These are phyloP conservation scores for Clavariopsis aquatica DNA, from an alignment of 495 filamentous ascomycete species.

Conservation along the genomic window DNA sequence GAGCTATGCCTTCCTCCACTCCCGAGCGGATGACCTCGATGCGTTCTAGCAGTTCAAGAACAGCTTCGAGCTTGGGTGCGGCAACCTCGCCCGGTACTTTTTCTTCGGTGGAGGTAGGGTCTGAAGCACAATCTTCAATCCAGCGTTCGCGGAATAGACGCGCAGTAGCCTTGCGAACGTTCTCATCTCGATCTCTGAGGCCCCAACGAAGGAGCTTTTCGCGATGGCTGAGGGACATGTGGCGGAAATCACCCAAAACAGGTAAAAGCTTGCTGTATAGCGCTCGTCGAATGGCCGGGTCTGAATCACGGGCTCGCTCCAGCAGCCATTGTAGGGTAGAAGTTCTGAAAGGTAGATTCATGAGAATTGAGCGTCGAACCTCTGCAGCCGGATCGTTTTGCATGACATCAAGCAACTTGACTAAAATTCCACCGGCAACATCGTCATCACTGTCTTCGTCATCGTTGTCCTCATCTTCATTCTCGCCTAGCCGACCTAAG, in stretches of 20 bases:
- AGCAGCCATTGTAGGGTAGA: slow-evolving; percentile 86
- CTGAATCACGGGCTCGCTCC: slow-evolving; percentile 86
- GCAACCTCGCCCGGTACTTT: slow-evolving; percentile 46
- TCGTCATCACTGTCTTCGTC: slow-evolving; percentile 60
- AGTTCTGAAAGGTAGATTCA: slow-evolving; percentile 81
- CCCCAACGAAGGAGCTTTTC: slow-evolving; percentile 97
- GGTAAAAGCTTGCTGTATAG: slow-evolving; percentile 88
- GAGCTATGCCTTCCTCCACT: slow-evolving; percentile 81
- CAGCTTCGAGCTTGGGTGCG: slow-evolving; percentile 67
- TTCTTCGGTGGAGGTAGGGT: slow-evolving; percentile 49
- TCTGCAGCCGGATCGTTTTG: slow-evolving; percentile 95
- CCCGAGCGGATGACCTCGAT: slow-evolving; percentile 91
- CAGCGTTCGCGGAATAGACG: slow-evolving; percentile 90
- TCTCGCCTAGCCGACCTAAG: slow-evolving; percentile 78
- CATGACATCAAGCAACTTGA: slow-evolving; percentile 85
- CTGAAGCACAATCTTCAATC: slow-evolving; percentile 88
- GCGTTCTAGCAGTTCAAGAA: slow-evolving; percentile 89
- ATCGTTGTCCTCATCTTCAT: slow-evolving; percentile 54
- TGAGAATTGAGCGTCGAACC: slow-evolving; percentile 80
- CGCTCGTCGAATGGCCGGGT: slow-evolving; percentile 76
- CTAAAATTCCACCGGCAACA: slow-evolving; percentile 62
- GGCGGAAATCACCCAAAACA: slow-evolving; percentile 90
- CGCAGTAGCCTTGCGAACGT: slow-evolving; percentile 85
- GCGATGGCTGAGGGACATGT: slow-evolving; percentile 90
- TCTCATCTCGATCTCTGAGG: slow-evolving; percentile 89